phyloP scores from a whole-genome alignment of 768 basidiomycete species.

The Tylopilus subfusipes region DNA sequence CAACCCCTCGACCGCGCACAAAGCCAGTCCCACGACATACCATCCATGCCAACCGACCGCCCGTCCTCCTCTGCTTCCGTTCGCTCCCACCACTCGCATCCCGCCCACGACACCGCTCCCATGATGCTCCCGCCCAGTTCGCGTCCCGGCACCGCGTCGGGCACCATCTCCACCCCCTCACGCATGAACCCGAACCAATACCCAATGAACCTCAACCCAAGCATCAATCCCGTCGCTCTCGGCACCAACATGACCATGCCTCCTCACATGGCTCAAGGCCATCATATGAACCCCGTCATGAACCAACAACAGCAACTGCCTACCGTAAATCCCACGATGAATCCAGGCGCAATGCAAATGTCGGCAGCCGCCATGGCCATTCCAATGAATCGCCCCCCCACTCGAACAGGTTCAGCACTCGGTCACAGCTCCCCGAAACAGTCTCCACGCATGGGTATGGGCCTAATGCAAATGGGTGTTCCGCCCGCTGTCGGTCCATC shows the following conservation, averaged over 20 bases:
- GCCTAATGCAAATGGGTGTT: slow-evolving; percentile 15
- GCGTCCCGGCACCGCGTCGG: slow-evolving; percentile 27
- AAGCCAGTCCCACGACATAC: slow-evolving; percentile 24
- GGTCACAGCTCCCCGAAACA: slow-evolving; percentile 30
- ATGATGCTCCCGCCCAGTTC: slow-evolving; percentile 27
- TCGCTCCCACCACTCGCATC: slow-evolving; percentile 29
- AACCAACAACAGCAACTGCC: slow-evolving; percentile 17
- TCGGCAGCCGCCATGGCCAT: slow-evolving; percentile 15
- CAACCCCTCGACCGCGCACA: slow-evolving; percentile 21
- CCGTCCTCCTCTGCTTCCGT: slow-evolving; percentile 28
- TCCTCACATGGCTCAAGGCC: slow-evolving; percentile 8
- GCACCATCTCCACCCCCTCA: slow-evolving; percentile 8
- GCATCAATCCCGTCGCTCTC: slow-evolving; percentile 14
- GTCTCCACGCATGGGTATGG: slow-evolving; percentile 23
- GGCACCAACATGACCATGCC: slow-evolving; percentile 10
- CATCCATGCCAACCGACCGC: slow-evolving; percentile 17
- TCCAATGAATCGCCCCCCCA: slow-evolving; percentile 28
- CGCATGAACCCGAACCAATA: slow-evolving; percentile 27
- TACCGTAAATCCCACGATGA: slow-evolving; percentile 17
- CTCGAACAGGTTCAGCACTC: slow-evolving; percentile 28
- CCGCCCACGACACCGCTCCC: slow-evolving; percentile 13
- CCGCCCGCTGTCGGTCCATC: background rate
- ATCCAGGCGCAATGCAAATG: slow-evolving; percentile 16
- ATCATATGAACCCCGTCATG: slow-evolving; percentile 10
- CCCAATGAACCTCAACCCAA: slow-evolving; percentile 20